Evolutionary conservation across 2,329 filamentous ascomycete genomes (phyloP), one percentile per base, ranked within the genome.

Genomic region (Verticillium albo-atrum): DNA sequence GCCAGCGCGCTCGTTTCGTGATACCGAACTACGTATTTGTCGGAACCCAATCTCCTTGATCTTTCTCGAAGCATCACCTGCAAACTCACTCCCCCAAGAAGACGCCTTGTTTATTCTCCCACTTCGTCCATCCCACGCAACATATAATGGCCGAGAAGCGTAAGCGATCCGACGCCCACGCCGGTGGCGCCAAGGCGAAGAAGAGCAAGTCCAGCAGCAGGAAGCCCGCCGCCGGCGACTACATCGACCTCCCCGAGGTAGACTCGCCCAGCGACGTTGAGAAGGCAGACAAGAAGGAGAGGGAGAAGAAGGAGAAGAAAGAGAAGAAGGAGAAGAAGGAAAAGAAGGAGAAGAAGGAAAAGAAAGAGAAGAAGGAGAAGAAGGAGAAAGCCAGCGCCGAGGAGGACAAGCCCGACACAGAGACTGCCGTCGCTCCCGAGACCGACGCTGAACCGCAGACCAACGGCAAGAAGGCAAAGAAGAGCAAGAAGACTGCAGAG

Each of bases 401-500:
- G n/a, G 57, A 60, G 32, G 63, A 63, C 60, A 66, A 6, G 14
- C 35, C 35, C 35, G 35, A 14, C 14, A 15, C 35, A 17, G 35
- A 37, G n/a, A 6, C 35, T 6, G 14, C 15, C 35, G 35, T 5
- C 12, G 15, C 32, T 10, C 12, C 64, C 55, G 58, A 66, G 50
- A 60, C 58, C 50, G 65, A 66, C 23, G n/a, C n/a, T n/a, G 37
- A 61, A n/a, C 57, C 62, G n/a, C 59, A 54, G 5, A 60, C 65
- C 58, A 58, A 66, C 47, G 60, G 62, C 23, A 60, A 64, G 32
- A 67, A 69, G 55, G 66, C 59, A 58, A 72, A 69, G 60, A 69
- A 71, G 53, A 71, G 72, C 58, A 73, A 74, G 60, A 75, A 77
- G 54, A 67, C 67, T 60, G 68, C 72, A 73, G 66, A 69, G 35